Evolutionary conservation across 2,329 filamentous ascomycete genomes (phyloP), one percentile per base, ranked within the genome.

Genomic region (Hypoxylon sp.): DNA sequence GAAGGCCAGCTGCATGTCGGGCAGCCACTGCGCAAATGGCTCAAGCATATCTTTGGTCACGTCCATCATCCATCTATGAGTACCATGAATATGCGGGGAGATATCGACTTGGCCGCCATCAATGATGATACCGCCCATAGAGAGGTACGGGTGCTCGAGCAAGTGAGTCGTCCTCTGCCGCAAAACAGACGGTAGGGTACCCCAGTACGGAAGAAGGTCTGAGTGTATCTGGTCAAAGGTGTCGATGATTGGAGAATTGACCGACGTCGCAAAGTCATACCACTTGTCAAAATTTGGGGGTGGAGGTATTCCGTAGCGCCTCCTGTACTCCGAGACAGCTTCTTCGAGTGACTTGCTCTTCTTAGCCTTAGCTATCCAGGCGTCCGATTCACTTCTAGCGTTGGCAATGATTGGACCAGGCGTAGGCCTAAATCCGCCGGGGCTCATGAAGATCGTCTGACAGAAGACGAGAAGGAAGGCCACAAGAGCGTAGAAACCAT

Each of bases 221-320:
- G 90, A 82, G 72, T 90, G 86, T 69, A 93, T 91, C 9, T 87
- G 89, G 74, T 92, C 90, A 71, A 90, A 93, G 73, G 91, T 89
- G 74, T 93, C 91, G 64, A 92, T 88, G 68, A 93, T 79, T 63
- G 88, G 83, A 0, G 91, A 89, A 2, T 85, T 83, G 67, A 85
- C 87, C 6, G 83, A 82, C 68, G 84, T 85, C 3, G 91, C 90
- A 73, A 91, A 92, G 56, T 88, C 83, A 74, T 89, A 92, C 91
- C 91, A 93, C 71, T 88, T 89, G 77, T 92, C 89, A 72, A 92
- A 92, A 72, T 92, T 85, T 2, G 92, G 92, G 33, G 91, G 91
- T n/a, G 91, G 91, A 33, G 87, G 82, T 70, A 92, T 84, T 14
- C 85, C 84, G 77, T 92, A 91, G 63, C 91, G 86, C 51, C 85